phyloP scores from a whole-genome alignment of 768 basidiomycete genomes.

The Udeniomyces megalosporus region DNA sequence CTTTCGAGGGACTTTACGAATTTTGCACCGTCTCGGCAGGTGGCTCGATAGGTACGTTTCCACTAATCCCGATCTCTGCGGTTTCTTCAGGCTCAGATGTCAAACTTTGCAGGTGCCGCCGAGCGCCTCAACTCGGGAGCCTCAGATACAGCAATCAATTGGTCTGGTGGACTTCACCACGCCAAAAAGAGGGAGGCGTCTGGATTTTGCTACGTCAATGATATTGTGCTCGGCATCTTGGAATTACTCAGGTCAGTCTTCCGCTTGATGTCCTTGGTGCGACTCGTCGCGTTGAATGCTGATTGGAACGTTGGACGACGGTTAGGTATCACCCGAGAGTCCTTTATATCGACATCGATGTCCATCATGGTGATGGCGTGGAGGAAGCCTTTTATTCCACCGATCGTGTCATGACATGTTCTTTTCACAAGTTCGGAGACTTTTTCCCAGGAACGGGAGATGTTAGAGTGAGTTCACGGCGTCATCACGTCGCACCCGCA shows the following conservation, averaged over 20 bases:
- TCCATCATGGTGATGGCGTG: constrained; percentile 96
- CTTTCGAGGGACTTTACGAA: constrained; percentile 91
- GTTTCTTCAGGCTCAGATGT: not conserved
- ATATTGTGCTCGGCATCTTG: constrained; percentile 80
- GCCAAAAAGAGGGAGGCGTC: constrained; percentile 98
- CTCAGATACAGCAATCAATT: constrained; percentile 75
- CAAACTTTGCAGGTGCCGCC: constrained; percentile 47
- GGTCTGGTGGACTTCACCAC: constrained; percentile 97
- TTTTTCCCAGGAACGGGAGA: constrained; percentile 83
- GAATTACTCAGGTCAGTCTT: constrained; percentile 75
- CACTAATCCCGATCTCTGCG: not conserved
- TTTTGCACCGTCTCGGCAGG: constrained; percentile 95
- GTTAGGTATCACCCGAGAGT: constrained; percentile 52
- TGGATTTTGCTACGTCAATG: constrained; percentile 96
- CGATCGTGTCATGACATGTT: constrained; percentile 90
- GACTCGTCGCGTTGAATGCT: not conserved
- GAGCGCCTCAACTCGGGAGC: constrained; percentile 61
- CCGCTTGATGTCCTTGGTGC: not conserved
- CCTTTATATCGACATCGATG: constrained; percentile 93
- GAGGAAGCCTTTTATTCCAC: constrained; percentile 98
- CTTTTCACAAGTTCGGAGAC: constrained; percentile 94
- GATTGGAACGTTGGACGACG: too few species aligned
- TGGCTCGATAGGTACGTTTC: constrained; percentile 66
- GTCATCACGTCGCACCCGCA: too few species aligned
- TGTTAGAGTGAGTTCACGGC: constrained; percentile 31